Evolutionary conservation across 2,329 filamentous ascomycete genomes (phyloP).

Genomic region (Trichocomaceae sp.): DNA sequence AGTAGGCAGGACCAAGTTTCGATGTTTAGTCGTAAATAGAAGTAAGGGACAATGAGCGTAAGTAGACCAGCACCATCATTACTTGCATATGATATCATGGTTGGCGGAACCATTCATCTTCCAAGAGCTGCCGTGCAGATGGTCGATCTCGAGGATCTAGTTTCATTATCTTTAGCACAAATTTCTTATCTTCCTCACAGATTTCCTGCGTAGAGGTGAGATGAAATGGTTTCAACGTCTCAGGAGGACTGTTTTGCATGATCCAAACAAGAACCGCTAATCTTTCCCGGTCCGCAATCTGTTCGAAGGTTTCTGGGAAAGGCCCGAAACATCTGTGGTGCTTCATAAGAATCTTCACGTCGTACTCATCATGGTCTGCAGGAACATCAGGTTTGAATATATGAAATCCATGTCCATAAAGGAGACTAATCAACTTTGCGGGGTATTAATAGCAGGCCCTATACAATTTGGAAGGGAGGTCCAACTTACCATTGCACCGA

Average conservation of each 20-base stretch:
- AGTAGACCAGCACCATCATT: no score
- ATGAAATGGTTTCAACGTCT: constrained; percentile 23
- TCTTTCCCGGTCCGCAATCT: constrained; percentile 14
- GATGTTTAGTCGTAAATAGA: no score
- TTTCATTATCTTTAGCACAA: constrained; percentile 38
- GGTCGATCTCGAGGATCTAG: constrained; percentile 39
- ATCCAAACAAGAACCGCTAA: constrained; percentile 8
- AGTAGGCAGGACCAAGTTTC: no score
- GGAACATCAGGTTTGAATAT: constrained; percentile 16
- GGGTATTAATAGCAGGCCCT: neutral
- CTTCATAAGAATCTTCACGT: constrained; percentile 16
- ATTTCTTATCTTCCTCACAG: constrained; percentile 13
- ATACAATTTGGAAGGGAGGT: neutral
- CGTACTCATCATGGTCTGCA: constrained; percentile 16
- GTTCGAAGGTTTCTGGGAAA: constrained; percentile 21
- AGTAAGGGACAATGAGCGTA: no score
- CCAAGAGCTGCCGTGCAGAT: constrained; percentile 31
- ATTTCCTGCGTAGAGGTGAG: neutral
- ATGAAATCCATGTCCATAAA: constrained; percentile 17
- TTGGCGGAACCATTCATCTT: constrained; percentile 33
- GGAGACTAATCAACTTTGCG: constrained; percentile 14
- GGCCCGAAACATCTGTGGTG: constrained; percentile 16
- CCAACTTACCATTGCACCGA: constrained; percentile 15
- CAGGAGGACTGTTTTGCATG: constrained; percentile 15
- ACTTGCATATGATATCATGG: neutral